Evolutionary conservation across 768 basidiomycete species (phyloP), one percentile per base, ranked within the genome.

Genomic region (Tephrocybe rancida): DNA sequence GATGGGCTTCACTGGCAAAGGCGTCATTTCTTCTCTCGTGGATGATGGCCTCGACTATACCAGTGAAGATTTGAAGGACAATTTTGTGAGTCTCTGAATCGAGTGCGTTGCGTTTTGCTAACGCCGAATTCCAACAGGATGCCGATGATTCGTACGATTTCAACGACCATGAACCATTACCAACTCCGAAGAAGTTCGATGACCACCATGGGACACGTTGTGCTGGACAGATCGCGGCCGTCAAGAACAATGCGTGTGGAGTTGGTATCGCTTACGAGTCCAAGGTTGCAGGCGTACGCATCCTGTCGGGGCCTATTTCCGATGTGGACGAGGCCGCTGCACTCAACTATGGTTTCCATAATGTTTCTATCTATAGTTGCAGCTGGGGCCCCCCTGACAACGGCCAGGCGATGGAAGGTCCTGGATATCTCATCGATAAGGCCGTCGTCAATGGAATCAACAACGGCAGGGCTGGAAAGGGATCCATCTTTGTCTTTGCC

Each of bases 381-480:
- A 94, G 91, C 50, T 99, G 97, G 97, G 97, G 97, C 5, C 97
- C 97, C 8, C 91, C 95, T 0, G 96, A 99, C 68, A 90, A 97
- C 62, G 96, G 96, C 8, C 77, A 78, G 62, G 86, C 90, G 1
- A 98, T 98, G 96, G 97, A 99, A 67, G 93, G 84, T 0, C 97
- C 97, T 0, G 85, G 83, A 13, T 88, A 91, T 62, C 77, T 99
- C 44, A 97, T 98, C 64, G 80, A 90, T 64, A 95, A 96, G 68
- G 92, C 97, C 7, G 86, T 99, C 60, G 75, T 98, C 22, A 96
- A 98, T 60, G 97, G 97, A 18, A 84, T 98, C 34, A 88, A 90
- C 68, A 87, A 90, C 29, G 97, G 97, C 1, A 84, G 97, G 41
- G 80, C 72, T 24, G 94, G 95, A 21, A 93, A 91, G 64, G 97